A percentile compares a stretch with the other conserved stretches of the same genome.
phyloP scores from a whole-genome alignment of 345 rosid genomes.

The Cochlearia excelsa region DNA sequence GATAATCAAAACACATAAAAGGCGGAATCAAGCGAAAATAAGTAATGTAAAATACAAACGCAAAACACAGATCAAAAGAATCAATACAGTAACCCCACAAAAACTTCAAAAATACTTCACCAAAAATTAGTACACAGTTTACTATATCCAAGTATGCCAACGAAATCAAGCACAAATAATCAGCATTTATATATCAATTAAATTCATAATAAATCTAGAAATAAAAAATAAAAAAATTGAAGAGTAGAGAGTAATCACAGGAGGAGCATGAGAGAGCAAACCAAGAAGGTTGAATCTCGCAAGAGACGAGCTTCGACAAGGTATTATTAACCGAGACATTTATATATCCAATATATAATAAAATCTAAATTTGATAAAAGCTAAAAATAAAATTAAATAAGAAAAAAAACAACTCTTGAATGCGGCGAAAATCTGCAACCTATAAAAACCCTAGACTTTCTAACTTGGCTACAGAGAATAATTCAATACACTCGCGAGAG shows the following conservation, averaged over 20 bases:
- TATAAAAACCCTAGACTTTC: slow-evolving; percentile 28
- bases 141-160: too few relatives aligned
- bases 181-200: background rate
- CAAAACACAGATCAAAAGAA: background rate
- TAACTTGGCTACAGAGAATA: slow-evolving; percentile 17
- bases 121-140: too few relatives aligned
- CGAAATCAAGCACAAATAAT: too few relatives aligned
- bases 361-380: background rate
- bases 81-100: background rate
- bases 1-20: background rate
- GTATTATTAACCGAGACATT: slow-evolving; percentile 86
- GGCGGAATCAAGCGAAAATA: background rate
- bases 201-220: background rate
- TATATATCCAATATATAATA: slow-evolving; percentile 12
- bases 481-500: background rate
- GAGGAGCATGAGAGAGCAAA: slow-evolving; percentile 74
- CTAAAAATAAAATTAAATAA: background rate
- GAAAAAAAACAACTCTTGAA: background rate
- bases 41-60: slow-evolving; percentile 1
- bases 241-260: slow-evolving; percentile 59
- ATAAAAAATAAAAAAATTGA: background rate
- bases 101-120: too few relatives aligned
- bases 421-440: background rate
- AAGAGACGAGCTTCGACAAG: slow-evolving; percentile 73
- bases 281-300: slow-evolving; percentile 62